phyloP scores from a whole-genome alignment of 352 stramenopile genomes.

The Pythium aquatile region DNA sequence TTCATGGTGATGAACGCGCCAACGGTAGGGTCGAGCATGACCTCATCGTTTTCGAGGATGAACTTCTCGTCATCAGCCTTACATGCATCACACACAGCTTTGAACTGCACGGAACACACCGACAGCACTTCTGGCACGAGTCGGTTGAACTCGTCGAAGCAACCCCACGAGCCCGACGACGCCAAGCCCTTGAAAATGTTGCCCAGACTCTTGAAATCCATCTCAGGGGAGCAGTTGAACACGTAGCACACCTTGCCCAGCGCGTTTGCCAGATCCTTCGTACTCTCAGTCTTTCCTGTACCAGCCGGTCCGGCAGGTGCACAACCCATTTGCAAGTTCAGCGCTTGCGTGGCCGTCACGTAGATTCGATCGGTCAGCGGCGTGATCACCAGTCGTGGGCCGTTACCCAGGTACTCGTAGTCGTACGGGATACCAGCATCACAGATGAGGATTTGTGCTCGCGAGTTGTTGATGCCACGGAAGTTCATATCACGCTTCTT shows the following conservation, averaged over 20 bases:
- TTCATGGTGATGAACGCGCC: conserved; percentile 98
- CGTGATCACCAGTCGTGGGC: conserved; percentile 93
- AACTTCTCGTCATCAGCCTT: conserved; percentile 93
- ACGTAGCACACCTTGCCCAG: conserved; percentile 95
- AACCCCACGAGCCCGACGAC: conserved; percentile 94
- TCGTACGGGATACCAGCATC: conserved; percentile 95
- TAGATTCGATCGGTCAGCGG: conserved; percentile 96
- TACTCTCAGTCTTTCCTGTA: conserved; percentile 95
- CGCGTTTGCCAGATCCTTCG: conserved; percentile 93
- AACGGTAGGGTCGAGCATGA: conserved; percentile 90
- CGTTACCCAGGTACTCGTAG: conserved; percentile 97
- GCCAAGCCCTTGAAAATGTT: conserved; percentile 97
- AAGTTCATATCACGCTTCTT: conserved; percentile 91
- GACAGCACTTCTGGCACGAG: conserved; percentile 93
- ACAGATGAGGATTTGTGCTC: conserved; percentile 89
- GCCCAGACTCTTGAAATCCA: conserved; percentile 95
- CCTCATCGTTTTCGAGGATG: conserved; percentile 93
- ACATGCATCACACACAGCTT: conserved; percentile 94
- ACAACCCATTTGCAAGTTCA: conserved; percentile 92
- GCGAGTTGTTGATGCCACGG: conserved; percentile 68
- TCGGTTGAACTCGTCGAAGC: conserved; percentile 97
- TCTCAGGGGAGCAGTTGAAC: conserved; percentile 96
- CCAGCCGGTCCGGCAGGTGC: conserved; percentile 80
- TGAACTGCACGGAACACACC: conserved; percentile 95
- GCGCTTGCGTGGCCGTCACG: conserved; percentile 93